Evolutionary conservation across 2,329 filamentous ascomycete genomes (phyloP).

Genomic region (Diplodia intermedia): DNA sequence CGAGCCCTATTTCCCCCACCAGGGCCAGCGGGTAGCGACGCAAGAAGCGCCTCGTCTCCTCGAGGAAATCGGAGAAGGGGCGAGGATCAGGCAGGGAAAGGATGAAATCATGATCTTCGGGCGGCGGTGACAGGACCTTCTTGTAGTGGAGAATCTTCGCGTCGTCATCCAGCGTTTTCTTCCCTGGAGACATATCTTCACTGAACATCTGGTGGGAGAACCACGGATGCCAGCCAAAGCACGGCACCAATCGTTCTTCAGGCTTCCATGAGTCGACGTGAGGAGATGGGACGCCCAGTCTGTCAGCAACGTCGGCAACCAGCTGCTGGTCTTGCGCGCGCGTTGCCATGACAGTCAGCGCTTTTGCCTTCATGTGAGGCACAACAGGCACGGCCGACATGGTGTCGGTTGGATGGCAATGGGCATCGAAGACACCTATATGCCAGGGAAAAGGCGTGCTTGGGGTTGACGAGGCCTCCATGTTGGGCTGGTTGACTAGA

Average conservation of each 20-base stretch:
- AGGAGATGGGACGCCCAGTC: slow-evolving; percentile 56
- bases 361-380: slow-evolving; percentile 68
- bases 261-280: slow-evolving; percentile 39
- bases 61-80: slow-evolving; percentile 65
- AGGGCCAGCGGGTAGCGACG: slow-evolving; percentile 67
- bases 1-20: slow-evolving; percentile 78
- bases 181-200: slow-evolving; percentile 53
- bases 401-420: slow-evolving; percentile 85
- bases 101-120: slow-evolving; percentile 59
- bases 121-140: slow-evolving; percentile 66
- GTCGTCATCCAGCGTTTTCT: slow-evolving; percentile 49
- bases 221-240: slow-evolving; percentile 91
- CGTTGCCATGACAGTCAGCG: slow-evolving; percentile 79
- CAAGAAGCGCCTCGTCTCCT: slow-evolving; percentile 63
- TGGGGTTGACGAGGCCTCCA: not conserved
- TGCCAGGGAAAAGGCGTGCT: slow-evolving; percentile 67
- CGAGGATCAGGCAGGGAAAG: slow-evolving; percentile 64
- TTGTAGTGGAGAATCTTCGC: slow-evolving; percentile 67
- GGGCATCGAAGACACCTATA: slow-evolving; percentile 75
- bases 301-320: slow-evolving; percentile 66
- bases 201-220: slow-evolving; percentile 79
- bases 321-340: slow-evolving; percentile 76
- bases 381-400: slow-evolving; percentile 67
- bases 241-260: slow-evolving; percentile 64
- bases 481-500: not conserved